Evolutionary conservation across 1,139 yeast species (phyloP).

Genomic region (Hansenula sp.): DNA sequence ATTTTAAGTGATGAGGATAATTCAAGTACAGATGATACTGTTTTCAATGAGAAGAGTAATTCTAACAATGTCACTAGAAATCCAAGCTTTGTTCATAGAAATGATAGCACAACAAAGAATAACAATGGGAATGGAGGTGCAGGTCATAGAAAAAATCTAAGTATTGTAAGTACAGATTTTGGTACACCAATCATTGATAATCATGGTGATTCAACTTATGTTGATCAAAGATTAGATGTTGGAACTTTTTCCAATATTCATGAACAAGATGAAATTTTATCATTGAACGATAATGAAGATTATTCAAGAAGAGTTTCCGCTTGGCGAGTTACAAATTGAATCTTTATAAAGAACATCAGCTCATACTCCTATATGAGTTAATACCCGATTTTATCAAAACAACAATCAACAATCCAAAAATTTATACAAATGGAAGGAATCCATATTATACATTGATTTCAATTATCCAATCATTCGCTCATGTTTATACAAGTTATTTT

Average conservation of each 20-base stretch:
- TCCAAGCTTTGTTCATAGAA: neutral
- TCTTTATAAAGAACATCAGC: no score
- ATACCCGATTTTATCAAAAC: no score
- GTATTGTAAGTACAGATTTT: conserved; percentile 6
- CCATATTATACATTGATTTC: no score
- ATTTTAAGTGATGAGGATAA: conserved; percentile 11
- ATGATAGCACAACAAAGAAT: neutral
- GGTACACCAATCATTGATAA: conserved; percentile 24
- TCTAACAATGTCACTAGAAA: neutral
- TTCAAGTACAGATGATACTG: conserved; percentile 10
- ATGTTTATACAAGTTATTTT: no score
- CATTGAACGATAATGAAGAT: conserved; percentile 61
- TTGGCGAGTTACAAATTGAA: conserved; percentile 57
- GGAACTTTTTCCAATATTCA: conserved; percentile 46
- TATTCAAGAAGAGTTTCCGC: conserved; percentile 51
- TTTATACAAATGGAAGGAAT: neutral
- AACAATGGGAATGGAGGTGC: neutral
- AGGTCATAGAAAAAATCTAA: neutral
- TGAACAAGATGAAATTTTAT: conserved; percentile 45
- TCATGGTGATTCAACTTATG: conserved; percentile 41
- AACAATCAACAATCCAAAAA: no score
- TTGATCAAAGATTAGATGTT: conserved; percentile 62
- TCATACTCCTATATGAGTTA: no score
- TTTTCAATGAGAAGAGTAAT: conserved; percentile 5
- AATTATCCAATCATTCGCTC: neutral